Percentiles rank a stretch among this genome's conserved stretches.
Evolutionary conservation across 2,329 filamentous ascomycete genomes (phyloP).

Genomic region (Colletotrichum lupini): DNA sequence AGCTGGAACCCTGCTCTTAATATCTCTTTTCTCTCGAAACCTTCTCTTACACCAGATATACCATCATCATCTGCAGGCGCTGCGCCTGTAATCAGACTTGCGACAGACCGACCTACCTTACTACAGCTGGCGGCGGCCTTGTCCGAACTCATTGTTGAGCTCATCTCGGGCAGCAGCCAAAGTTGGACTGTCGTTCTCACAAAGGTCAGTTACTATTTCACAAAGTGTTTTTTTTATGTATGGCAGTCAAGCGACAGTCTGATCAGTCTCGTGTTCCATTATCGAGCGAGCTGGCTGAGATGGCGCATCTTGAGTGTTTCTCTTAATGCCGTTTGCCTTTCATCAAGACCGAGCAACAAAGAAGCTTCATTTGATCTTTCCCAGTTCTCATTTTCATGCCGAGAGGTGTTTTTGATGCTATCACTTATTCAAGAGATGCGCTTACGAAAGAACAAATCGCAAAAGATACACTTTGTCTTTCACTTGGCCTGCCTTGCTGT

Average conservation of each 20-base stretch:
- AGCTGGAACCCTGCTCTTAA: background rate
- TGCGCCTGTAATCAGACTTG: constrained; percentile 2
- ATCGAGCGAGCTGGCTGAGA: background rate
- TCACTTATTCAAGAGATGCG: background rate
- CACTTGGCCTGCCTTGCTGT: background rate
- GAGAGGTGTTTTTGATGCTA: background rate
- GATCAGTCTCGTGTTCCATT: background rate
- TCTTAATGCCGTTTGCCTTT: background rate
- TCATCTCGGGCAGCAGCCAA: background rate
- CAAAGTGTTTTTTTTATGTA: background rate
- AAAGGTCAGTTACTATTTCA: constrained; percentile 3
- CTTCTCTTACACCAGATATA: background rate
- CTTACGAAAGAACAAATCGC: background rate
- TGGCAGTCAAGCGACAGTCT: background rate
- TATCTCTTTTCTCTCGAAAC: background rate
- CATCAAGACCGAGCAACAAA: background rate
- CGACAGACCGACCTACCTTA: background rate
- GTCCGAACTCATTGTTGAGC: background rate
- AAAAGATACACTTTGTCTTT: background rate
- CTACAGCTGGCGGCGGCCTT: constrained; percentile 3
- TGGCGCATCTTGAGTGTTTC: background rate
- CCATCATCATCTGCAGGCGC: background rate
- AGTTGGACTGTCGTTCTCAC: background rate
- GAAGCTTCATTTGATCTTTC: background rate
- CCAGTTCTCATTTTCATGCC: background rate